A percentile compares a stretch with the other conserved stretches of the same genome.
phyloP scores from a whole-genome alignment of 2,329 filamentous ascomycete genomes.

The Alternaria infectoria region DNA sequence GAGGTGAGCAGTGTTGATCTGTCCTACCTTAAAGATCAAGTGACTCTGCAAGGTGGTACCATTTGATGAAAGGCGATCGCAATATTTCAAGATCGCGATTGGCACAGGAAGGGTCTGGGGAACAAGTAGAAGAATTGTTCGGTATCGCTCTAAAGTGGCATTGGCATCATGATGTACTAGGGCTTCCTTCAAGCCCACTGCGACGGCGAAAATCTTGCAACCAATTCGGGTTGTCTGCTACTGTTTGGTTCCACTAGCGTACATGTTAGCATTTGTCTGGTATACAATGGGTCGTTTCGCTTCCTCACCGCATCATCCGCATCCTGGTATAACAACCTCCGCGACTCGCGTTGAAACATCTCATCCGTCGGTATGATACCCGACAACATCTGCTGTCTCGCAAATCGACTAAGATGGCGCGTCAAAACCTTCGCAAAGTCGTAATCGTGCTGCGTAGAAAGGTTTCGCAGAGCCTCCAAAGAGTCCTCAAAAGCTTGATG shows the following conservation, averaged over 20 bases:
- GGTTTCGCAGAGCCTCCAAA: neutral
- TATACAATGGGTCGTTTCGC: neutral
- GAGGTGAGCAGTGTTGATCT: neutral
- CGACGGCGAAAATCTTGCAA: conserved; percentile 6
- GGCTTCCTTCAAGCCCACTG: neutral
- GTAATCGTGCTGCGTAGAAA: conserved; percentile 25
- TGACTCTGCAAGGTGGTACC: neutral
- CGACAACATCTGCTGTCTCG: conserved; percentile 44
- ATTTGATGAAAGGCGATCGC: neutral
- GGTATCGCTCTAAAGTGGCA: neutral
- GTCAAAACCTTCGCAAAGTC: conserved; percentile 53
- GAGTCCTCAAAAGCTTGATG: neutral
- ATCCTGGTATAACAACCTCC: conserved; percentile 53
- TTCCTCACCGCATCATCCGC: conserved; percentile 45
- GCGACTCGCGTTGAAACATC: conserved; percentile 55
- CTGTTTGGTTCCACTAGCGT: conserved; percentile 48
- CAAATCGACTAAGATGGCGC: conserved; percentile 50
- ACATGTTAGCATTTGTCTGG: neutral
- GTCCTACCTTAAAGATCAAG: neutral
- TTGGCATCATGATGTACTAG: conserved; percentile 5
- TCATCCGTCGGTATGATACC: conserved; percentile 55
- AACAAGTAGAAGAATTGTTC: neutral
- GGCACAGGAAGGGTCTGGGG: too few species aligned
- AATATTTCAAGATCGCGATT: neutral
- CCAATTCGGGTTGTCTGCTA: conserved; percentile 23